Evolutionary conservation across 805 yeast species (phyloP).

Genomic region (Lipomyces kockii): DNA sequence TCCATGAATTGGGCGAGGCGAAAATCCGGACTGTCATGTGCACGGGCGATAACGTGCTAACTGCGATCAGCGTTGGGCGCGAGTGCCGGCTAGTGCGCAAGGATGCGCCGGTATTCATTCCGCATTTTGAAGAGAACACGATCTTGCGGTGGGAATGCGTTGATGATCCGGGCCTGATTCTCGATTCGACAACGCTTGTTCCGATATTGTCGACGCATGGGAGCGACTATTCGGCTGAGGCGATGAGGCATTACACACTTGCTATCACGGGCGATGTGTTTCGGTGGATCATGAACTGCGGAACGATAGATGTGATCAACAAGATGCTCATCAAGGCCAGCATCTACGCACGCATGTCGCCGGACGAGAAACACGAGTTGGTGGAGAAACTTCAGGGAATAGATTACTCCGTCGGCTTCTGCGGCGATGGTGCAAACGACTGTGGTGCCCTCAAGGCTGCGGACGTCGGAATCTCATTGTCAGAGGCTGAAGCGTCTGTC

Average conservation of each 20-base stretch:
- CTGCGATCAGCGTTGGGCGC: slow-evolving; percentile 90
- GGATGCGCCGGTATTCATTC: slow-evolving; percentile 60
- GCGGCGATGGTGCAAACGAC: slow-evolving; percentile 99
- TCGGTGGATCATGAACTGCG: slow-evolving; percentile 64
- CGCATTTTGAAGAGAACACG: slow-evolving; percentile 63
- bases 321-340: slow-evolving; percentile 70
- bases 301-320: slow-evolving; percentile 47
- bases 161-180: slow-evolving; percentile 51
- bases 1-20: slow-evolving; percentile 66
- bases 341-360: slow-evolving; percentile 96
- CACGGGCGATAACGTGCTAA: slow-evolving; percentile 93
- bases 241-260: slow-evolving; percentile 57
- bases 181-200: slow-evolving; percentile 67
- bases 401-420: slow-evolving; percentile 93
- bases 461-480: slow-evolving; percentile 91
- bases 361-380: slow-evolving; percentile 96
- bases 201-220: slow-evolving; percentile 5
- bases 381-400: slow-evolving; percentile 82
- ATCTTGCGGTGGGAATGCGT: slow-evolving; percentile 49
- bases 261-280: slow-evolving; percentile 95
- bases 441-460: slow-evolving; percentile 99
- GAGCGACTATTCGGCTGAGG: slow-evolving; percentile 46
- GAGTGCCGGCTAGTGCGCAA: slow-evolving; percentile 73
- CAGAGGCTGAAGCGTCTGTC: slow-evolving; percentile 98
- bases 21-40: slow-evolving; percentile 88